Percentiles rank a stretch among this genome's conserved stretches.
Evolutionary conservation across 2,329 filamentous ascomycete genomes (phyloP).

Genomic region (Aspergillus sp.): DNA sequence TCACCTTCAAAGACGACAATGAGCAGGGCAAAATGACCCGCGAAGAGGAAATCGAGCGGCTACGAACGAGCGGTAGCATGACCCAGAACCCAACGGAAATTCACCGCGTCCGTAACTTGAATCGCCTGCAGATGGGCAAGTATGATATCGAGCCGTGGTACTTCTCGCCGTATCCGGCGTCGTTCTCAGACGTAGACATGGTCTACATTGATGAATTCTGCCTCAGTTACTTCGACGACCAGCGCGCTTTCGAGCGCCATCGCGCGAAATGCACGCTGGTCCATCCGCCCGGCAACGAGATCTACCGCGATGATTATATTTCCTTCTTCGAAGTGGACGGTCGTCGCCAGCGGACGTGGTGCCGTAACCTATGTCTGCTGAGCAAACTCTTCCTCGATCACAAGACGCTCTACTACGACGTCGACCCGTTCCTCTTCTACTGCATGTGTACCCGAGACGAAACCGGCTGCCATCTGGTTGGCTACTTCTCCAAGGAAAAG

Average conservation of each 20-base stretch:
- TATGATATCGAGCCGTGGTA: conserved; percentile 97
- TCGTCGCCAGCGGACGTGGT: conserved; percentile 96
- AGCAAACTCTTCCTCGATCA: conserved; percentile 98
- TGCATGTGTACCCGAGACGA: conserved; percentile 94
- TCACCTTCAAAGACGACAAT: conserved; percentile 31
- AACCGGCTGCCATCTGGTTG: conserved; percentile 90
- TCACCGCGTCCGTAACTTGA: conserved; percentile 90
- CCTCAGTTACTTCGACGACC: conserved; percentile 81
- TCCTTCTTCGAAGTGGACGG: conserved; percentile 98
- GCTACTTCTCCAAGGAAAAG: conserved; percentile 99
- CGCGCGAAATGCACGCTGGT: conserved; percentile 84
- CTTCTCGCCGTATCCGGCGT: conserved; percentile 92
- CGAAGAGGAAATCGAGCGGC: conserved; percentile 93
- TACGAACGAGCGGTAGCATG: conserved; percentile 94
- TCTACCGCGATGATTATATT: conserved; percentile 85
- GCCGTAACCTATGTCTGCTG: conserved; percentile 91
- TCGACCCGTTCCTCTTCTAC: conserved; percentile 95
- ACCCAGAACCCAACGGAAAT: conserved; percentile 98
- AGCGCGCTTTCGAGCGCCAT: conserved; percentile 79
- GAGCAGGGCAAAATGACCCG: conserved; percentile 52
- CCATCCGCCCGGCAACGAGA: conserved; percentile 95
- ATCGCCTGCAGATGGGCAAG: conserved; percentile 88
- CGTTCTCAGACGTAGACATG: conserved; percentile 82
- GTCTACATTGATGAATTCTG: conserved; percentile 99
- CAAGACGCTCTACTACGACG: conserved; percentile 97